Conservation (phyloP, 1,139 yeast genomes). For the Debaryomyces robertsiae region DNA sequence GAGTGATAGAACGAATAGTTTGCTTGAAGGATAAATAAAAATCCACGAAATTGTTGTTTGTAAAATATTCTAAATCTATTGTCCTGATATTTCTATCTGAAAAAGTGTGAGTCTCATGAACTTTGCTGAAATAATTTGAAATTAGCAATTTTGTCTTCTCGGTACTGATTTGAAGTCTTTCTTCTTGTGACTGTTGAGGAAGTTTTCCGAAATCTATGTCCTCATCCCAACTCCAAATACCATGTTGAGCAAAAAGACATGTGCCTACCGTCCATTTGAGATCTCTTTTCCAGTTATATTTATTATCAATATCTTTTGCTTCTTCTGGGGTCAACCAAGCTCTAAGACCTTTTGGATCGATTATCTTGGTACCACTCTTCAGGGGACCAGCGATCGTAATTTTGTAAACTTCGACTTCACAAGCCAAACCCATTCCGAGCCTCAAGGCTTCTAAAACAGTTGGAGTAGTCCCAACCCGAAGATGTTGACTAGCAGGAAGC, state of each 20-base stretch:
- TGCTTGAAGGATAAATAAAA: slow-evolving; percentile 54
- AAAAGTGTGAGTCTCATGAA: slow-evolving; percentile 24
- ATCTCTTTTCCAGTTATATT: slow-evolving; percentile 71
- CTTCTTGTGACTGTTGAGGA: slow-evolving; percentile 22
- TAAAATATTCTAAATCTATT: slow-evolving; percentile 61
- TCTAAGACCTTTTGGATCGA: slow-evolving; percentile 67
- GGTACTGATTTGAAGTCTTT: slow-evolving; percentile 39
- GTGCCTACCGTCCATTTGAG: slow-evolving; percentile 67
- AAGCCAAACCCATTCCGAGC: slow-evolving; percentile 72
- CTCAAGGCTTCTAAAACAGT: slow-evolving; percentile 60
- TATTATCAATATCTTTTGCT: slow-evolving; percentile 47
- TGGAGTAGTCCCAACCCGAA: slow-evolving; percentile 69
- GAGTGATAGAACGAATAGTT: slow-evolving; percentile 47
- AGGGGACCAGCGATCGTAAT: slow-evolving; percentile 76
- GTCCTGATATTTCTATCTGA: slow-evolving; percentile 12
- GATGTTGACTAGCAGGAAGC: slow-evolving; percentile 56
- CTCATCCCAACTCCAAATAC: slow-evolving; percentile 63
- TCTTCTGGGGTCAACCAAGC: slow-evolving; percentile 67
- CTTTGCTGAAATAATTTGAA: slow-evolving; percentile 38
- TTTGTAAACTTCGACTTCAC: slow-evolving; percentile 65
- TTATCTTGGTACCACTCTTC: slow-evolving; percentile 52
- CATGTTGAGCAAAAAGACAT: slow-evolving; percentile 79
- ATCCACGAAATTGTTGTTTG: slow-evolving; percentile 61
- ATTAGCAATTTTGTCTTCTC: slow-evolving; percentile 27
- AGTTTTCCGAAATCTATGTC: slow-evolving; percentile 26